Base-by-base conservation (phyloP, 169 alveolate species). In the Plasmodium blacklocki region DNA sequence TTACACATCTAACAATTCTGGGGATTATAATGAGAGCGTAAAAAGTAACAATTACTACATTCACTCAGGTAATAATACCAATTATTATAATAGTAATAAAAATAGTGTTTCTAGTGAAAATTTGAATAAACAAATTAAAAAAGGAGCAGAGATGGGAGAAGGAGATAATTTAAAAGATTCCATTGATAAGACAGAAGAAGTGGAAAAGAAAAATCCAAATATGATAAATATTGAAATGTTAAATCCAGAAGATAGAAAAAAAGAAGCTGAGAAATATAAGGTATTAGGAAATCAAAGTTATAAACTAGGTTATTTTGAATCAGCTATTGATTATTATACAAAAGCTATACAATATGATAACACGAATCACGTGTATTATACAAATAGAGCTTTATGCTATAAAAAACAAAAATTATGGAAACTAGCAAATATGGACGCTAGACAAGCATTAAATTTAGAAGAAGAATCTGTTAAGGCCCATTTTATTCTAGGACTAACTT, bases 331-430 rank as follows among this genome's bases (percentile, higher is more conserved):
- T 56, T 91, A 93, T 73, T 95, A 95, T 83, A 88, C 97, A 6
- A 93, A 91, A 62, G 97, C 97, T 18, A 94, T 95, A 12, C 89
- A 80, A 45, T 67, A 68, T 49, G 94, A 94, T 66, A 92, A 95
- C 43, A 92, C 94, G 0, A 93, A 93, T 73, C 95, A 92, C 85
- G 94, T 92, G n/a, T 95, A 93, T 91, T 93, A 76, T 80, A 95
- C 97, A 8, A 95, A 95, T 83, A 66, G 97, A 49, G 97, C 97
- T 2, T 93, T 95, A 18, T 95, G 97, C 59, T 95, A 94, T 91
- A 95, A 95, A 73, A 92, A 92, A 64, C 95, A 93, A 86, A 78
- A 83, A 26, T 67, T 93, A 60, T 95, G 96, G 95, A 80, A 75
- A 59, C 78, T 93, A 93, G 97, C 94, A 3, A 94, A 92, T 43